phyloP scores from a whole-genome alignment of 768 basidiomycete species.

The Collybiopsis confluens region DNA sequence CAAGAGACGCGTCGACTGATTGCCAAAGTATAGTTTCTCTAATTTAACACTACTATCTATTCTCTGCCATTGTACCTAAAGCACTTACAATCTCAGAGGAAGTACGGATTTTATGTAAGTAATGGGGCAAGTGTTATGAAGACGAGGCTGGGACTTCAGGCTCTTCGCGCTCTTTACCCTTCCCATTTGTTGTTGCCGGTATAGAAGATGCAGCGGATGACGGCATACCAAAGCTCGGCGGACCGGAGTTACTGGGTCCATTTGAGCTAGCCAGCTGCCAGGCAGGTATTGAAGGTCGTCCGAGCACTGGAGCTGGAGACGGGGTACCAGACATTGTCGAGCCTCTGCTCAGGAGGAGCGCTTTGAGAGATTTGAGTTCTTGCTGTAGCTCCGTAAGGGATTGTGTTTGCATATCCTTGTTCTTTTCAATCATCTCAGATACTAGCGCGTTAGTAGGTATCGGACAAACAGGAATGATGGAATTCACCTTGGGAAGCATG shows the following conservation, averaged over 20 bases:
- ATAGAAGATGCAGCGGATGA: constrained; percentile 9
- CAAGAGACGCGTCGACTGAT: constrained; percentile 88
- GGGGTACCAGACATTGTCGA: constrained; percentile 44
- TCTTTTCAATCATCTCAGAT: constrained; percentile 88
- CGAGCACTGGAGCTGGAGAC: constrained; percentile 48
- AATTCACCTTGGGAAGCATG: constrained; percentile 83
- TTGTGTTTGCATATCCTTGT: constrained; percentile 78
- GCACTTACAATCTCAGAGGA: too few relatives aligned
- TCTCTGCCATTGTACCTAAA: neutral
- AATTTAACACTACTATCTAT: neutral
- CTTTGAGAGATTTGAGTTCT: constrained; percentile 92
- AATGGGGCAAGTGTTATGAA: constrained; percentile 5
- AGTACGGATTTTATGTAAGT: too few relatives aligned
- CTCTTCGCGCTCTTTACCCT: constrained; percentile 53
- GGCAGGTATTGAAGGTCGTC: constrained; percentile 76
- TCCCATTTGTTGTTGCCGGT: constrained; percentile 33
- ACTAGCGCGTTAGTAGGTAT: constrained; percentile 7
- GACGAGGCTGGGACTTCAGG: constrained; percentile 6
- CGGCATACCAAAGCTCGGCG: constrained; percentile 15
- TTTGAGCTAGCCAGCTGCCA: constrained; percentile 73
- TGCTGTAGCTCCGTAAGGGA: constrained; percentile 86
- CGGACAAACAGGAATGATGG: neutral
- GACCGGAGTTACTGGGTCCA: neutral
- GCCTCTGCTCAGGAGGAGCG: constrained; percentile 75
- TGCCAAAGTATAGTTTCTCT: constrained; percentile 63